phyloP scores from a whole-genome alignment of 495 filamentous ascomycete genomes.

The Trichoderma erinaceum region DNA sequence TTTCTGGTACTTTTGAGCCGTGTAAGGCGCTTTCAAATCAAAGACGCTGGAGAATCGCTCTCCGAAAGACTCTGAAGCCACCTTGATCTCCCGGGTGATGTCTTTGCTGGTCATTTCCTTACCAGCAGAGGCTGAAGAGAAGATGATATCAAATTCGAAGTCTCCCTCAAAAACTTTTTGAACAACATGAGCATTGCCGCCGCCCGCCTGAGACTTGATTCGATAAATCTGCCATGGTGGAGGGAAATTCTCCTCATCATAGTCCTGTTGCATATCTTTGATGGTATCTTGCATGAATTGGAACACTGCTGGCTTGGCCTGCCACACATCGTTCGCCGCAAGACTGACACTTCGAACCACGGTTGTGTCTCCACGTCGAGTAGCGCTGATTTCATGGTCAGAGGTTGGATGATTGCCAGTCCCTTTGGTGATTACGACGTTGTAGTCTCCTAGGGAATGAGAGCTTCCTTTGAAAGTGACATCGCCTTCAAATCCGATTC shows the following conservation, averaged over 20 bases:
- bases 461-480: slow-evolving; percentile 72
- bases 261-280: slow-evolving; percentile 59
- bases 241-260: slow-evolving; percentile 64
- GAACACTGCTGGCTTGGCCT: slow-evolving; percentile 77
- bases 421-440: slow-evolving; percentile 69
- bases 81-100: slow-evolving; percentile 62
- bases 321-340: slow-evolving; percentile 72
- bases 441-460: slow-evolving; percentile 74
- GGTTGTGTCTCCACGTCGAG: slow-evolving; percentile 64
- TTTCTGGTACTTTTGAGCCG: slow-evolving; percentile 59
- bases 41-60: slow-evolving; percentile 70
- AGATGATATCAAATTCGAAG: slow-evolving; percentile 93
- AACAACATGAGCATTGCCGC: slow-evolving; percentile 80
- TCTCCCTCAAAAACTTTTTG: slow-evolving; percentile 88
- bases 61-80: slow-evolving; percentile 59
- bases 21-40: slow-evolving; percentile 68
- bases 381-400: slow-evolving; percentile 52
- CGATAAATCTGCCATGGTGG: slow-evolving; percentile 85
- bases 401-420: slow-evolving; percentile 56
- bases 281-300: slow-evolving; percentile 70
- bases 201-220: slow-evolving; percentile 57
- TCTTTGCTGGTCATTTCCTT: slow-evolving; percentile 54
- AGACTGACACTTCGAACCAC: slow-evolving; percentile 64
- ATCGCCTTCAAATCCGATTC: slow-evolving; percentile 60
- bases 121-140: slow-evolving; percentile 70